These are phyloP conservation scores for Fusarium sp. DNA, from an alignment of 2,329 filamentous ascomycete genomes.

Conservation along the genomic window DNA sequence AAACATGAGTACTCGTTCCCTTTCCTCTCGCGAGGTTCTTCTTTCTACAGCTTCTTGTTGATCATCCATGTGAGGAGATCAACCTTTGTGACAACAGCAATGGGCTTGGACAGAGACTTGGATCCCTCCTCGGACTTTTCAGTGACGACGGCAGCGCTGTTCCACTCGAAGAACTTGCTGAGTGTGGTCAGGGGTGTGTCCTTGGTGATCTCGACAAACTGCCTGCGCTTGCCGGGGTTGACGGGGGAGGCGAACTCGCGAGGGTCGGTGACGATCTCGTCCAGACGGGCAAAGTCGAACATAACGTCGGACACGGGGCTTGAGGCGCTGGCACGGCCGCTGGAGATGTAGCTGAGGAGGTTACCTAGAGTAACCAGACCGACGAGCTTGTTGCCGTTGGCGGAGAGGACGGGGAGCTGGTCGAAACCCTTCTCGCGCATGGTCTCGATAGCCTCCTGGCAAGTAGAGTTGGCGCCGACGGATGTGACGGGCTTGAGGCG, in stretches of 20 bases:
- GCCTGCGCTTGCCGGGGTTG: constrained; percentile 63
- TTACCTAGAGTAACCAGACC: constrained; percentile 96
- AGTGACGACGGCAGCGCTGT: constrained; percentile 94
- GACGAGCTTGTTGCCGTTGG: constrained; percentile 78
- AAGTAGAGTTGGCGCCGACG: constrained; percentile 75
- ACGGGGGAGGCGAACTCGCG: constrained; percentile 66
- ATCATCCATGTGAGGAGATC: constrained; percentile 95
- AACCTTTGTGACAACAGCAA: constrained; percentile 95
- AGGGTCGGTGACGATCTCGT: constrained; percentile 92
- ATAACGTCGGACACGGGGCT: constrained; percentile 88
- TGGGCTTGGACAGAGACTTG: constrained; percentile 75
- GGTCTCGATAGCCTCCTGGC: constrained; percentile 91
- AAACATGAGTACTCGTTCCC: constrained; percentile 50
- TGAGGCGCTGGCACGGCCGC: constrained; percentile 79
- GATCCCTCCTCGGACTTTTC: constrained; percentile 71
- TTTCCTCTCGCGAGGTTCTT: constrained; percentile 33
- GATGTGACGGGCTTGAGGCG: constrained; percentile 95
- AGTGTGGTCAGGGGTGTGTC: constrained; percentile 87
- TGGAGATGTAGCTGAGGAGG: constrained; percentile 88
- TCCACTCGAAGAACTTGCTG: constrained; percentile 97
- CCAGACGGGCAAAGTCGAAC: constrained; percentile 92
- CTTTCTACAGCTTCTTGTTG: constrained; percentile 62
- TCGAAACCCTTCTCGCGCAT: constrained; percentile 99
- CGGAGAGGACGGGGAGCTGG: constrained; percentile 88
- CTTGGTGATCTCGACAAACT: constrained; percentile 93